Conservation (phyloP, 1,284 basidiomycete genomes). For the Blastosporella zonata region DNA sequence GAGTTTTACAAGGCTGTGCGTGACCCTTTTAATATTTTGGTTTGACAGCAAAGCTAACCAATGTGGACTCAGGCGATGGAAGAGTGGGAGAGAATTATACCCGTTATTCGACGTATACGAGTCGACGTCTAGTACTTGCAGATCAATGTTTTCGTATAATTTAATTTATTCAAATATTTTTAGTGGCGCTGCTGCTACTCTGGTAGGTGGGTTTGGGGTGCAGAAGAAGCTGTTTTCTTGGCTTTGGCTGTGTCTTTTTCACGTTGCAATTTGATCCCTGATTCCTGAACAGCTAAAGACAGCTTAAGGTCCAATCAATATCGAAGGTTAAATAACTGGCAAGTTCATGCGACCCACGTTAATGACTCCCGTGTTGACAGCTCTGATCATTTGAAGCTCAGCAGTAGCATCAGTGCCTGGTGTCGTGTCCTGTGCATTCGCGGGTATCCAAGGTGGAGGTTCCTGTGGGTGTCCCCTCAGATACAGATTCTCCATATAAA, state of each 20-base stretch:
- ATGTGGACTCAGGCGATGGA: slow-evolving; percentile 67
- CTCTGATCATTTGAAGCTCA: slow-evolving; percentile 67
- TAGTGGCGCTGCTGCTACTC: background rate
- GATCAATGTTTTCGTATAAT: slow-evolving; percentile 7
- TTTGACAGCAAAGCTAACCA: slow-evolving; percentile 9
- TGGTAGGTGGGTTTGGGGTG: background rate
- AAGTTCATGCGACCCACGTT: slow-evolving; percentile 54
- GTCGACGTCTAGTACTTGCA: slow-evolving; percentile 62
- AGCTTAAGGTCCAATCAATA: slow-evolving; percentile 41
- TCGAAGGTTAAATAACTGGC: background rate
- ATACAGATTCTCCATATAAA: background rate
- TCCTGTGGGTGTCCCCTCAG: slow-evolving; percentile 33
- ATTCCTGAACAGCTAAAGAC: slow-evolving; percentile 77
- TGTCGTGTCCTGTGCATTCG: slow-evolving; percentile 63
- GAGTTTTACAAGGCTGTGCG: slow-evolving; percentile 86
- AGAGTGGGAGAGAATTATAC: slow-evolving; percentile 90
- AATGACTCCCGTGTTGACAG: slow-evolving; percentile 84
- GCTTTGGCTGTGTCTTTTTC: slow-evolving; percentile 20
- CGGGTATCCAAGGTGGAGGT: slow-evolving; percentile 75
- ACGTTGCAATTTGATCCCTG: slow-evolving; percentile 56
- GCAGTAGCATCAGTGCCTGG: slow-evolving; percentile 53
- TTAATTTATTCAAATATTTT: slow-evolving; percentile 9
- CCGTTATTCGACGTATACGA: slow-evolving; percentile 81
- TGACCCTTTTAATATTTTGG: slow-evolving; percentile 12
- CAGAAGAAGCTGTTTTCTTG: slow-evolving; percentile 5